Evolutionary conservation across 306 rosid genomes (phyloP), one percentile per base, ranked within the genome.

Genomic region (Fagus sylvatica): DNA sequence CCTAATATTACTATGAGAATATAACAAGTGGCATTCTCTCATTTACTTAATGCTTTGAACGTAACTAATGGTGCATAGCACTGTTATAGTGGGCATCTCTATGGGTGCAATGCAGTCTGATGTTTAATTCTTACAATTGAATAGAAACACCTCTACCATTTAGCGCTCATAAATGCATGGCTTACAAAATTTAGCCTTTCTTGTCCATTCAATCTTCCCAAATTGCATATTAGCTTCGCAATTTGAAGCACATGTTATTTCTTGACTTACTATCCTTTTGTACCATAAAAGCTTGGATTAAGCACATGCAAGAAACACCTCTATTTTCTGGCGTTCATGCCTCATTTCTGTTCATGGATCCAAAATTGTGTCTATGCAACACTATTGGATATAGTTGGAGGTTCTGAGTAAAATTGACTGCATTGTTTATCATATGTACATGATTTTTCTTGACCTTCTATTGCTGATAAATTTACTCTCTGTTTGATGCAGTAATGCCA

Each of bases 401-500:
- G 10, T 57, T 53, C 19, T 0, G 13, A 22, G 22, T 28, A 57
- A 22, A 19, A 7, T 22, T 36, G 15, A 49, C 72, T 51, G 12
- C 19, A 70, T 68, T 62, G 71, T 54, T 76, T 39, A 36, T 72
- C 13, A 32, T 74, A 36, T 30, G 42, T 59, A 61, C 43, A 71
- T 76, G 78, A 30, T 61, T n/a, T 46, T 76, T 68, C 33, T 69
- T 65, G 19, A 39, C 41, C 85, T 80, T 75, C n/a, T 57, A 33
- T 37, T 78, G 64, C 76, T 69, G 39, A 77, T 70, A 54, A 80
- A 19, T 72, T 79, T 30, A 56, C 68, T 68, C 72, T 16, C 42
- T 78, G 51, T 69, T 3, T 78, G 42, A 3, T 88, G 78, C 98
- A 91, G 97, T 84, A 41, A 77, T 88, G 84, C 98, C 97, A 22